A percentile compares a stretch with the other conserved stretches of the same genome.
phyloP scores from a whole-genome alignment of 495 filamentous ascomycete genomes.

The Cladorrhinum samala region DNA sequence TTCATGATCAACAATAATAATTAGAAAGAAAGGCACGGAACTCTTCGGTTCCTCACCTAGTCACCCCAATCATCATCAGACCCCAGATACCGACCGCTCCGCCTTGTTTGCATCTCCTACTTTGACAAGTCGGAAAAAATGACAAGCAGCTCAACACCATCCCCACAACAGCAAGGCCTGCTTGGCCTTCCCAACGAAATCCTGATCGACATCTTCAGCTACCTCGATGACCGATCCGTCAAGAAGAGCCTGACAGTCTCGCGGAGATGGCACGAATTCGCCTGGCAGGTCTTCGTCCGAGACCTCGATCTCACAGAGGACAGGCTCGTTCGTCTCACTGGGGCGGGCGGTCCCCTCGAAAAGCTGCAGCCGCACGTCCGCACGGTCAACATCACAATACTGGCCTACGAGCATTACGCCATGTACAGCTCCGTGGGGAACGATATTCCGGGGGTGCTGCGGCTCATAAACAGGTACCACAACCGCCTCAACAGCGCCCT shows the following conservation, averaged over 20 bases:
- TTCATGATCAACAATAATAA: no score
- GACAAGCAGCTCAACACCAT: no score
- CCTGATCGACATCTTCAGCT: neutral
- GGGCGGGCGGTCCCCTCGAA: neutral
- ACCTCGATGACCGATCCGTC: neutral
- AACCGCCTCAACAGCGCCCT: neutral
- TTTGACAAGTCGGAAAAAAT: no score
- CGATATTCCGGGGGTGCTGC: no score
- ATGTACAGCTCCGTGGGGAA: neutral
- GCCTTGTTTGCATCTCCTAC: no score
- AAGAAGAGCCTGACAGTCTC: neutral
- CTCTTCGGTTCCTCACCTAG: no score
- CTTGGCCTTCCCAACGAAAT: neutral
- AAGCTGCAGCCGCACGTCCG: neutral
- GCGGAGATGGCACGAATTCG: neutral
- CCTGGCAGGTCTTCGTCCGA: neutral
- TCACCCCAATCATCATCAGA: no score
- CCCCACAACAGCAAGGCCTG: no score
- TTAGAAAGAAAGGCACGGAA: no score
- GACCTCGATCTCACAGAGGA: neutral
- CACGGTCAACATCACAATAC: neutral
- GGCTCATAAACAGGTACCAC: neutral
- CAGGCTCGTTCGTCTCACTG: neutral
- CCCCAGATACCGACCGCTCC: no score
- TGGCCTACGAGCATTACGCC: neutral